These are phyloP conservation scores for Emmonsiellopsis sp. DNA, from an alignment of 2,329 filamentous ascomycete genomes.

Conservation along the genomic window DNA sequence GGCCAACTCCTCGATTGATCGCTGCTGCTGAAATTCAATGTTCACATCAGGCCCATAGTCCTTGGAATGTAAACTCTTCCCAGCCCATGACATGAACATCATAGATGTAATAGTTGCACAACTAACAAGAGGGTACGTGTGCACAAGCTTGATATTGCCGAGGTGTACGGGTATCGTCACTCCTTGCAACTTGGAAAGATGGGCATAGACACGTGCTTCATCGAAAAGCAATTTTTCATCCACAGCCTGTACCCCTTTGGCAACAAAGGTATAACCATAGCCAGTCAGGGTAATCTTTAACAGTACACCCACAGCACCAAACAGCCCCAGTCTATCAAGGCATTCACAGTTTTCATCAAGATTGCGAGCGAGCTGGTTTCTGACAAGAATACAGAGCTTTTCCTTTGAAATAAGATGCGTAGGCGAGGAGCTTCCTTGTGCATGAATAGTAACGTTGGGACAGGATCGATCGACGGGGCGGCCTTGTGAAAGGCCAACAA, in stretches of 20 bases:
- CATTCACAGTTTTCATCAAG: neutral
- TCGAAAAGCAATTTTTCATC: neutral
- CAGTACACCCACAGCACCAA: slow-evolving; percentile 1
- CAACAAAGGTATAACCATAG: slow-evolving; percentile 4
- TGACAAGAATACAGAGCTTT: neutral
- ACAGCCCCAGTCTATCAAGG: neutral
- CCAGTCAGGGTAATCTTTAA: neutral
- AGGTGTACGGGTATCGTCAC: neutral
- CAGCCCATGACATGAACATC: slow-evolving; percentile 5
- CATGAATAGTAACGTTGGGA: neutral
- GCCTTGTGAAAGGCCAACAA: neutral
- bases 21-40: neutral
- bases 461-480: neutral
- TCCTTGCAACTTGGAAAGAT: neutral
- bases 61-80: neutral
- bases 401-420: neutral
- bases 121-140: neutral
- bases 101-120: neutral
- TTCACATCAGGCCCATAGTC: neutral
- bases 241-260: neutral
- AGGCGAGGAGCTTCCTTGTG: neutral
- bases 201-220: neutral
- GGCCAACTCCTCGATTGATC: neutral
- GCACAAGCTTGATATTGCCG: neutral
- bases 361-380: neutral